Conservation (phyloP, 176 grass and related monocot species). For the Rhynchospora pubera region DNA sequence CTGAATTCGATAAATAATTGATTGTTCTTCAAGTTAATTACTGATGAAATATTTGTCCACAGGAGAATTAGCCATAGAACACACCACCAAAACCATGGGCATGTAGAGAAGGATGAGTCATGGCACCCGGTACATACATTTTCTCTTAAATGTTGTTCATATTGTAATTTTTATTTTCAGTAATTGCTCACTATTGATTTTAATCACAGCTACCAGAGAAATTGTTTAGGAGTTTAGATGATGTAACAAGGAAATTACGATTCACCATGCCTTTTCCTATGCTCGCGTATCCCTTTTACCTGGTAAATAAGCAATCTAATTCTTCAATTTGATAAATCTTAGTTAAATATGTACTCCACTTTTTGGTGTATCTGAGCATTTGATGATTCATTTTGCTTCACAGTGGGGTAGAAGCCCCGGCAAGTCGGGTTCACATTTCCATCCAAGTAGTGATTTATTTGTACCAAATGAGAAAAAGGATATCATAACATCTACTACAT, state of each 20-base stretch:
- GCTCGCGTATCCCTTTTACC: constrained; percentile 85
- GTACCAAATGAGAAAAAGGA: constrained; percentile 76
- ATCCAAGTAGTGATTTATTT: constrained; percentile 66
- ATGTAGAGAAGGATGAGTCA: constrained; percentile 92
- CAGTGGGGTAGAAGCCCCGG: constrained; percentile 76
- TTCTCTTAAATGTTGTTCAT: neutral
- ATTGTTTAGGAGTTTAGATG: constrained; percentile 64
- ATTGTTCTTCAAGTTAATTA: constrained; percentile 14
- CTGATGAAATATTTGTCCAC: constrained; percentile 11
- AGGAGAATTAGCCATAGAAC: constrained; percentile 99
- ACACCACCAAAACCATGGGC: constrained; percentile 94
- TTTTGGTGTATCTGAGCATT: neutral
- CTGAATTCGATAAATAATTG: neutral
- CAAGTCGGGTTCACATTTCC: constrained; percentile 73
- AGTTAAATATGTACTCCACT: neutral
- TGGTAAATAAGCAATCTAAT: constrained; percentile 40
- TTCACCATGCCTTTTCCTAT: constrained; percentile 84
- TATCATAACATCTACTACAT: constrained; percentile 69
- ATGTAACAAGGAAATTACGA: constrained; percentile 41
- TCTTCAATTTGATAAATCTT: constrained; percentile 13
- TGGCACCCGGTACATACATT: constrained; percentile 74
- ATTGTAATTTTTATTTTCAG: neutral
- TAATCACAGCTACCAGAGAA: constrained; percentile 66
- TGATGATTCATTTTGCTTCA: neutral
- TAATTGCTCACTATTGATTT: constrained; percentile 12